phyloP scores from a whole-genome alignment of 1,139 yeast genomes.

The Lodderomyces orthopsilosis region DNA sequence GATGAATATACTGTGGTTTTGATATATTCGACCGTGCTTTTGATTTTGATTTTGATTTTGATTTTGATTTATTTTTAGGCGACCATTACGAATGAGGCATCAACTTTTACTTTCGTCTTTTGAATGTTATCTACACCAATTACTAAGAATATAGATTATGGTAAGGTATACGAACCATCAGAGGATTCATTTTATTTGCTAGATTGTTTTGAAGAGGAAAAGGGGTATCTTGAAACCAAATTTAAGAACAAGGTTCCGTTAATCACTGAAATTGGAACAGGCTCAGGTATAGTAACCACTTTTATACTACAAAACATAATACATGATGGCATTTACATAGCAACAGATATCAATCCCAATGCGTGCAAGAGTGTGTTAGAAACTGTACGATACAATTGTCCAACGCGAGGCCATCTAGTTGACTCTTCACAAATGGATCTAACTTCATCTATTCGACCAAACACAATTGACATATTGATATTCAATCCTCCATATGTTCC shows the following conservation, averaged over 20 bases:
- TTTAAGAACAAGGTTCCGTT: conserved; percentile 43
- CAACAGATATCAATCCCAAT: conserved; percentile 78
- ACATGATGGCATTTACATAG: conserved; percentile 50
- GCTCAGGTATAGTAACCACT: conserved; percentile 84
- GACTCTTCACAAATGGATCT: conserved; percentile 64
- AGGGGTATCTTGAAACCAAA: conserved; percentile 26
- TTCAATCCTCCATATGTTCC: conserved; percentile 98
- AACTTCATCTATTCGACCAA: conserved; percentile 44
- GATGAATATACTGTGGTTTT: background rate
- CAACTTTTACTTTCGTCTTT: background rate
- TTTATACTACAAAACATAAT: conserved; percentile 59
- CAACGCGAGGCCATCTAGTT: conserved; percentile 34
- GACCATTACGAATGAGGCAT: background rate
- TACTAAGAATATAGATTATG: conserved; percentile 30
- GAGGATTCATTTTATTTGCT: conserved; percentile 85
- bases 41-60: background rate
- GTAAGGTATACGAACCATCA: conserved; percentile 82
- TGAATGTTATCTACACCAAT: conserved; percentile 43
- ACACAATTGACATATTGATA: conserved; percentile 62
- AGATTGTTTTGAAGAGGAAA: conserved; percentile 71
- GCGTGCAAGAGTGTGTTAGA: conserved; percentile 58
- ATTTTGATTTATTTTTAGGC: background rate
- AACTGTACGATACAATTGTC: conserved; percentile 54
- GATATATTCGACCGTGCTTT: background rate
- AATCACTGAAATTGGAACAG: conserved; percentile 86